Evolutionary conservation across 768 basidiomycete species (phyloP), one percentile per base, ranked within the genome.

Genomic region (Tulasnella sp.): DNA sequence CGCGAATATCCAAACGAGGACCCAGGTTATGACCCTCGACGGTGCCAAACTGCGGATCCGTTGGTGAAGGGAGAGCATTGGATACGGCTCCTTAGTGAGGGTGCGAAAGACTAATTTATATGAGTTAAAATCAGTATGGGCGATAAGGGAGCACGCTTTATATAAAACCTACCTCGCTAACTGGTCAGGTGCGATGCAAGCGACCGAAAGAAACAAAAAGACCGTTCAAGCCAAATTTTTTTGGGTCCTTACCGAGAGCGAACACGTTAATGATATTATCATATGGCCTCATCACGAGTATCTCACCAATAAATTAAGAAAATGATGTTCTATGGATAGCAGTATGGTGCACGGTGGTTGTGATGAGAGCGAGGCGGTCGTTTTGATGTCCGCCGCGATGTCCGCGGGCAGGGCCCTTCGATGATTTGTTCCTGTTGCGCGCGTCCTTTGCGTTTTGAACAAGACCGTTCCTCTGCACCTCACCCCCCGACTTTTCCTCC

Each of bases 1-100:
- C 73, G 91, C 86, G 80, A 89, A 88, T 34, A 96, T 83, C 82
- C 86, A 86, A 64, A 82, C 74, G 22, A 87, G 83, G 75, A 84
- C 72, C 79, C 24, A 82, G 72, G 74, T 75, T 75, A 48, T 75
- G 14, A 42, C 2, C n/a, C 46, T 11, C 16, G 31, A 24, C 31
- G 64, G 64, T 28, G 64, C 34, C 31, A 69, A 34, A 28, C 31
- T 69, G 31, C 64, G 64, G 64, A 69, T 69, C 64, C 64, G 60
- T 31, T 64, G 60, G 12, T 24, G 64, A 37, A 69, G 64, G 1
- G 64, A 11, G 31, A 34, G 31, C 64, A 69, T 69, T 1, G n/a
- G 5, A 9, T 54, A n/a, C 24, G 18, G 22, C 22, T 22, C 50
- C 64, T 37, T 12, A 12, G 64, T 69, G 6, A 6, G 64, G 31